These are phyloP conservation scores for Forsythia viridissima DNA, from an alignment of 257 asterid species.

Conservation along the genomic window DNA sequence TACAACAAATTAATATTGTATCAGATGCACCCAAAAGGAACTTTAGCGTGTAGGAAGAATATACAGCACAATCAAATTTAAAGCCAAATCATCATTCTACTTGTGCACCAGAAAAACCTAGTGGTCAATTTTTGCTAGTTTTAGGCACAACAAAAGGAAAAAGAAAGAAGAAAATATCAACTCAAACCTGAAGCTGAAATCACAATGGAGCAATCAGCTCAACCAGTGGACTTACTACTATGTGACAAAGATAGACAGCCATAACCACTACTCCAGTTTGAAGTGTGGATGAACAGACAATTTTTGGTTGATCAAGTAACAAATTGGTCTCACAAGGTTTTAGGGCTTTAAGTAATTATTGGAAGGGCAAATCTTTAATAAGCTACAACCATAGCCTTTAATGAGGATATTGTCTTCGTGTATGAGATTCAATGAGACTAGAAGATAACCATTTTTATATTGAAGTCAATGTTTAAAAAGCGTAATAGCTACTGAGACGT, in stretches of 20 bases:
- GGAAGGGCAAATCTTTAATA: neutral
- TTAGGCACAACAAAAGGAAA: neutral
- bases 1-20: neutral
- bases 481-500: no score
- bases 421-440: neutral
- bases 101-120: neutral
- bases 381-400: neutral
- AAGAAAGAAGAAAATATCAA: neutral
- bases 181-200: neutral
- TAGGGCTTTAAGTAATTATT: neutral
- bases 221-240: neutral
- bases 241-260: neutral
- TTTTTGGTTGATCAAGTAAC: neutral
- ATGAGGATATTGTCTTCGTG: neutral
- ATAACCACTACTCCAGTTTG: neutral
- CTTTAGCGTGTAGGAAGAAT: neutral
- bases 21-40: slow-evolving; percentile 1
- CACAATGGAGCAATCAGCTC: neutral
- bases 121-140: neutral
- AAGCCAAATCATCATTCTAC: slow-evolving; percentile 1
- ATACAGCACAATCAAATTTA: slow-evolving; percentile 2
- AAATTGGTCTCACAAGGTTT: neutral
- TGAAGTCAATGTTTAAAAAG: no score
- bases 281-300: neutral
- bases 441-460: neutral